Evolutionary conservation across 2,329 filamentous ascomycete genomes (phyloP).

Genomic region (Tolypocladium endophyticum): DNA sequence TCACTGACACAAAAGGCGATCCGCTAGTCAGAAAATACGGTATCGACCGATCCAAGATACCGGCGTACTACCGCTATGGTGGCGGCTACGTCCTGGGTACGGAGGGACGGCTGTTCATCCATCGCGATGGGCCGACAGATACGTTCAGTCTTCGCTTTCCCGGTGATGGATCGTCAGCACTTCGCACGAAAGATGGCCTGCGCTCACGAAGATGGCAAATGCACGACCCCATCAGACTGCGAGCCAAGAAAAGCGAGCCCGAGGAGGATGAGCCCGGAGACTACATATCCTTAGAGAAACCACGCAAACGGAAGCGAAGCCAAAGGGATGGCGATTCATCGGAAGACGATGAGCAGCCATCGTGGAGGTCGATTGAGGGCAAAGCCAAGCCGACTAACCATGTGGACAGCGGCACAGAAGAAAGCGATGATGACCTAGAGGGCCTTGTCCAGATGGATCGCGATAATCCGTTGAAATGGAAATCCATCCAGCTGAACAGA

Average conservation of each 20-base stretch:
- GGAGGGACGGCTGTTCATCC: conserved; percentile 48
- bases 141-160: conserved; percentile 39
- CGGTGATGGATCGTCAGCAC: conserved; percentile 22
- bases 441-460: conserved; percentile 19
- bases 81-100: conserved; percentile 62
- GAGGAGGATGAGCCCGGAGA: conserved; percentile 24
- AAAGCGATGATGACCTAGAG: conserved; percentile 32
- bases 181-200: conserved; percentile 34
- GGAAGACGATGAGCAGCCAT: conserved; percentile 35
- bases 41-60: conserved; percentile 61
- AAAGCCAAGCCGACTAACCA: conserved; percentile 42
- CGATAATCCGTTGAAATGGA: conserved; percentile 38
- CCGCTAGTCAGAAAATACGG: conserved; percentile 64
- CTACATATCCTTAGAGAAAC: conserved; percentile 34
- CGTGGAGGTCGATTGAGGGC: conserved; percentile 56
- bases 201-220: conserved; percentile 27
- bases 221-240: conserved; percentile 29
- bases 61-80: conserved; percentile 59
- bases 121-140: conserved; percentile 50
- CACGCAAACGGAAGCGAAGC: conserved; percentile 31
- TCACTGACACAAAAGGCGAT: conserved; percentile 68
- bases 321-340: conserved; percentile 25
- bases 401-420: conserved; percentile 39
- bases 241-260: conserved; percentile 13
- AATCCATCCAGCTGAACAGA: conserved; percentile 51